Conservation (phyloP, 495 filamentous ascomycete genomes). For the Penicillium chermesinum region DNA sequence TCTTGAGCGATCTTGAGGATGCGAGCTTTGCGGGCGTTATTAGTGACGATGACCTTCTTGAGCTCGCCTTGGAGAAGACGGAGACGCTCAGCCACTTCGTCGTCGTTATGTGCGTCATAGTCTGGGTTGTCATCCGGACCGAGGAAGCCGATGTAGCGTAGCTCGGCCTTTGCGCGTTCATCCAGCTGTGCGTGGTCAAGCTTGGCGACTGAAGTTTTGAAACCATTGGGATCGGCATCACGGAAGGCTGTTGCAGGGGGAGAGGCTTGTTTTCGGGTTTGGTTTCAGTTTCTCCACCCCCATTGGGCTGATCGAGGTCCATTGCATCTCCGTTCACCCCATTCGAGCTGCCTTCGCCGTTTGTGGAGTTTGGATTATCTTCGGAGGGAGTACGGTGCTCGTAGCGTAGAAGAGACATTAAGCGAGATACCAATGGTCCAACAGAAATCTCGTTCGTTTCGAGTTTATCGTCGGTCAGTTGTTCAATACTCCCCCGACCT, state of each 20-base stretch:
- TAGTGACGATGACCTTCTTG: slow-evolving; percentile 71
- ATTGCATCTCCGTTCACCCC: slow-evolving; percentile 52
- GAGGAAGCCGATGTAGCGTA: slow-evolving; percentile 89
- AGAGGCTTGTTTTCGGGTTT: slow-evolving; percentile 46
- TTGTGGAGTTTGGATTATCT: slow-evolving; percentile 48
- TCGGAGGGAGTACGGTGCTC: slow-evolving; percentile 63
- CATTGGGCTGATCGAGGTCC: slow-evolving; percentile 40
- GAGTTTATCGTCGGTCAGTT: slow-evolving; percentile 74
- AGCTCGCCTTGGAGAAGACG: slow-evolving; percentile 79
- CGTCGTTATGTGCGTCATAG: slow-evolving; percentile 86
- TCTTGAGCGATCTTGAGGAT: slow-evolving; percentile 82
- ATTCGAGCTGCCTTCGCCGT: slow-evolving; percentile 46
- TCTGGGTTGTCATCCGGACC: slow-evolving; percentile 63
- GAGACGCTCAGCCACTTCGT: slow-evolving; percentile 86
- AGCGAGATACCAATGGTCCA: slow-evolving; percentile 77
- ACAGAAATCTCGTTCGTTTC: slow-evolving; percentile 90
- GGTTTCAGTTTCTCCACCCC: slow-evolving; percentile 33
- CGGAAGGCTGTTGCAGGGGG: slow-evolving; percentile 73
- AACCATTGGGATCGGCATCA: slow-evolving; percentile 57
- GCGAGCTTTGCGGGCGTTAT: slow-evolving; percentile 83
- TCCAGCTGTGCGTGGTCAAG: slow-evolving; percentile 82
- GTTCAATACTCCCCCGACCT: slow-evolving; percentile 74
- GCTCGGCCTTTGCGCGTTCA: slow-evolving; percentile 82
- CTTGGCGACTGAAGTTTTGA: slow-evolving; percentile 55
- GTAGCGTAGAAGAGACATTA: slow-evolving; percentile 76